These are phyloP conservation scores for Chamaenerion angustifolium DNA, from an alignment of 345 rosid species.

Conservation along the genomic window DNA sequence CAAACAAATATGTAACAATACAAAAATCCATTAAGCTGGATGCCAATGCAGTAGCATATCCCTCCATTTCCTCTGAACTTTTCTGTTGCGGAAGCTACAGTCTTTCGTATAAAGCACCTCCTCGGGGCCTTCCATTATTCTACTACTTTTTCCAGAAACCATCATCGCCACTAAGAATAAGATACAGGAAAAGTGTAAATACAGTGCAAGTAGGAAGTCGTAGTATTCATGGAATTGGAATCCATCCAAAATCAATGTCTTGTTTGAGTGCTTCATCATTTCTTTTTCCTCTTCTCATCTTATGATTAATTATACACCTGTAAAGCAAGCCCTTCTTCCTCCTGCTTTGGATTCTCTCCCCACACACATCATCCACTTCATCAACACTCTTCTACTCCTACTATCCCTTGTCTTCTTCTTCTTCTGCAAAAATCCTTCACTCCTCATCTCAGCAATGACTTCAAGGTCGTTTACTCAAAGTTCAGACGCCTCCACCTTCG, in stretches of 20 bases:
- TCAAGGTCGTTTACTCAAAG: constrained; percentile 49
- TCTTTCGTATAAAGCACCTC: too few species aligned
- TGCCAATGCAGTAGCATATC: too few species aligned
- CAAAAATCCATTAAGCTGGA: too few species aligned
- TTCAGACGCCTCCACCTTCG: constrained; percentile 20
- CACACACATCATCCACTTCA: not conserved
- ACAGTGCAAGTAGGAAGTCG: too few species aligned
- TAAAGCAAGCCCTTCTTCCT: constrained; percentile 21
- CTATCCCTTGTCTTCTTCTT: not conserved
- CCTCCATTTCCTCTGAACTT: too few species aligned
- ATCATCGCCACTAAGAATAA: too few species aligned
- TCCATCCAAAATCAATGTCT: constrained; percentile 3
- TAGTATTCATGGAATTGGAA: too few species aligned
- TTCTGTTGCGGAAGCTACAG: too few species aligned
- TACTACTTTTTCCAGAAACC: too few species aligned
- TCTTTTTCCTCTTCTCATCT: not conserved
- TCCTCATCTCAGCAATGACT: constrained; percentile 34
- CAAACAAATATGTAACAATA: too few species aligned
- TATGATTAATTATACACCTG: constrained; percentile 25
- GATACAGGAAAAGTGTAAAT: too few species aligned
- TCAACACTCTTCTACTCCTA: not conserved
- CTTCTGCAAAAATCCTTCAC: not conserved
- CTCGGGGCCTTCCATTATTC: too few species aligned
- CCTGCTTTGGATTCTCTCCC: constrained; percentile 20
- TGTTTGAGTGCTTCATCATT: not conserved